Evolutionary conservation across 176 grass and related monocot species (phyloP).

Genomic region (Juncus inflexus): DNA sequence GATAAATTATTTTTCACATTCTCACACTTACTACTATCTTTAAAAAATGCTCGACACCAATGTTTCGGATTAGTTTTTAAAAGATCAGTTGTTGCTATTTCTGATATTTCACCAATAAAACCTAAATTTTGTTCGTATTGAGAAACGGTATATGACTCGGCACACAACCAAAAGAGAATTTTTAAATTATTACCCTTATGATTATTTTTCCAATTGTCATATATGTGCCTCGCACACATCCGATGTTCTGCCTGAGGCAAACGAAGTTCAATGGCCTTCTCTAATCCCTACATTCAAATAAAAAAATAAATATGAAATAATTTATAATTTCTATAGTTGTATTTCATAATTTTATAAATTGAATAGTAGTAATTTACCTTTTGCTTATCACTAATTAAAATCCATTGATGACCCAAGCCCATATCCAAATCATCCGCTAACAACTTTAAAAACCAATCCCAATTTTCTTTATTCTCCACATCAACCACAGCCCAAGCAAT

Average conservation of each 20-base stretch:
- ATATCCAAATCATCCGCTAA: not conserved
- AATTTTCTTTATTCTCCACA: not conserved
- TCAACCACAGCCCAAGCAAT: too few relatives aligned
- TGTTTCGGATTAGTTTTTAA: not conserved
- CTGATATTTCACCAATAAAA: not conserved
- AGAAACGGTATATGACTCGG: not conserved
- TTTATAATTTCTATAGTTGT: not conserved
- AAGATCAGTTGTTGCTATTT: not conserved
- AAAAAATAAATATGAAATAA: not conserved
- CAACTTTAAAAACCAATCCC: not conserved
- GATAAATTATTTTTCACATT: not conserved
- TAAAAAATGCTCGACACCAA: not conserved
- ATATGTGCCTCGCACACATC: not conserved
- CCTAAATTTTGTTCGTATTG: not conserved
- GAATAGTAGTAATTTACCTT: not conserved
- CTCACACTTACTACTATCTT: not conserved
- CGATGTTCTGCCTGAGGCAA: not conserved
- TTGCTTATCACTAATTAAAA: not conserved
- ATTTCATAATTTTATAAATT: not conserved
- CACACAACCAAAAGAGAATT: not conserved
- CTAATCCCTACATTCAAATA: slow-evolving; percentile 1
- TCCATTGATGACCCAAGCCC: not conserved
- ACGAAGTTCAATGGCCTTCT: not conserved
- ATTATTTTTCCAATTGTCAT: not conserved
- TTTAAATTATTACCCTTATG: not conserved